Base-by-base conservation (phyloP, 768 basidiomycete genomes). In the Dendrothele bispora region DNA sequence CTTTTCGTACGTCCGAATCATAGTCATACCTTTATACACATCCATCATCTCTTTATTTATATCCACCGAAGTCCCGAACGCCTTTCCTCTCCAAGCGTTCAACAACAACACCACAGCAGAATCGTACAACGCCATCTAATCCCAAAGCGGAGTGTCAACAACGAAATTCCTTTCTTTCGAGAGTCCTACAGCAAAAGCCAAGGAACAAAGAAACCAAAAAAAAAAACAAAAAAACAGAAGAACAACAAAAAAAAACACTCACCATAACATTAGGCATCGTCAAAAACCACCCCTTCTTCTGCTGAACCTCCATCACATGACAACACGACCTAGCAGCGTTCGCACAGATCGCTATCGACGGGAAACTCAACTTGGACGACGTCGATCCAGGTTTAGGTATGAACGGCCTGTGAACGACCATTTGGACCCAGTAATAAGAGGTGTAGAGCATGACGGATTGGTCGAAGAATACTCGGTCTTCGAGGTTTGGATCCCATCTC, bases 391-490 rank as follows among this genome's bases (percentile, higher is more conserved):
- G 62, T 1, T n/a, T n/a, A n/a, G 67, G 71, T 45, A 78, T 66
- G 61, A 74, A 77, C 2, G 72, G 73, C 17, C 73, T 68, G 55
- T 78, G 75, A 39, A 78, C 61, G 22, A 74, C 52, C 49, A 79
- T 77, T 54, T 74, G 67, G 29, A 62, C 55, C 26, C 63, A 64
- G 54, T 78, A 75, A 59, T 72, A 79, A 24, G 63, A 56, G 2
- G 65, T 52, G 46, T 74, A 67, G 1, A 79, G 58, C 3, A 58
- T 53, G 2, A 71, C 71, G 3, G 69, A 68, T 54, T 73, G 70
- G 27, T 66, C 55, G 52, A 76, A 72, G 38, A 66, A 65, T 3
- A 54, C 50, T 12, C 59, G 47, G 48, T 74, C 64, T 26, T 45
- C 40, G 38, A 50, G 50, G 17, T 58, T 43, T 6, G 56, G 48